A percentile compares a stretch with the other conserved stretches of the same genome.
phyloP scores from a whole-genome alignment of 208 protist species.

The Porcisia deanei region DNA sequence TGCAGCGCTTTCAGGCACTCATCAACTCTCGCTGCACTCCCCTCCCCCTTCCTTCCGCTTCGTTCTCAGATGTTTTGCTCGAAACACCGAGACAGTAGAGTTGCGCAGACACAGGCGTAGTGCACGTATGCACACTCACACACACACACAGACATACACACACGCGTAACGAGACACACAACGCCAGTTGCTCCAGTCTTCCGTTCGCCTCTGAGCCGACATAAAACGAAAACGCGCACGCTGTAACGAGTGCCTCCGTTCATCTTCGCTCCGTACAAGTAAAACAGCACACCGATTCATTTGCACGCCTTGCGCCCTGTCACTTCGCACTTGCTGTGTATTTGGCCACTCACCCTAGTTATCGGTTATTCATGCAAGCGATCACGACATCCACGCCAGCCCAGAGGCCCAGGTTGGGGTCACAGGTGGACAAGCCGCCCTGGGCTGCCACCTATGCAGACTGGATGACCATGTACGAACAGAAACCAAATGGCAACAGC shows the following conservation, averaged over 20 bases:
- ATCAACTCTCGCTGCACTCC: not conserved
- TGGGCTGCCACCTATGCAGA: slow-evolving; percentile 25
- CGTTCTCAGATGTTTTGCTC: not conserved
- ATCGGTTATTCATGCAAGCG: slow-evolving; percentile 14
- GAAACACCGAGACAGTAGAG: too few relatives aligned
- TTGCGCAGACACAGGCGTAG: not conserved
- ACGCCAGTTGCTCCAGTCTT: too few relatives aligned
- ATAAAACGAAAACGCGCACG: too few relatives aligned
- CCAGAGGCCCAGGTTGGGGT: slow-evolving; percentile 14
- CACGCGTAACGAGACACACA: not conserved
- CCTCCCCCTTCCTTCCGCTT: not conserved
- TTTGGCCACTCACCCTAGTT: not conserved
- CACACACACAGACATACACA: not conserved
- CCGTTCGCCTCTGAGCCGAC: too few relatives aligned
- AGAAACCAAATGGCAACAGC: slow-evolving; percentile 54
- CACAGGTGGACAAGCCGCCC: slow-evolving; percentile 5
- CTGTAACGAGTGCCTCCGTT: too few relatives aligned
- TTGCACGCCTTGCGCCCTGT: not conserved
- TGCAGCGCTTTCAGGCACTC: not conserved
- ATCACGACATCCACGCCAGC: slow-evolving; percentile 23
- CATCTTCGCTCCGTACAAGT: too few relatives aligned
- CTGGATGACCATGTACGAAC: slow-evolving; percentile 81
- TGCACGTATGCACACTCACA: not conserved
- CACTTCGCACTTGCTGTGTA: not conserved
- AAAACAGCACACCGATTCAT: too few relatives aligned